A percentile compares a stretch with the other conserved stretches of the same genome.
These are phyloP conservation scores for Lipomyces starkeyi DNA, from an alignment of 805 yeast species.

Conservation along the genomic window DNA sequence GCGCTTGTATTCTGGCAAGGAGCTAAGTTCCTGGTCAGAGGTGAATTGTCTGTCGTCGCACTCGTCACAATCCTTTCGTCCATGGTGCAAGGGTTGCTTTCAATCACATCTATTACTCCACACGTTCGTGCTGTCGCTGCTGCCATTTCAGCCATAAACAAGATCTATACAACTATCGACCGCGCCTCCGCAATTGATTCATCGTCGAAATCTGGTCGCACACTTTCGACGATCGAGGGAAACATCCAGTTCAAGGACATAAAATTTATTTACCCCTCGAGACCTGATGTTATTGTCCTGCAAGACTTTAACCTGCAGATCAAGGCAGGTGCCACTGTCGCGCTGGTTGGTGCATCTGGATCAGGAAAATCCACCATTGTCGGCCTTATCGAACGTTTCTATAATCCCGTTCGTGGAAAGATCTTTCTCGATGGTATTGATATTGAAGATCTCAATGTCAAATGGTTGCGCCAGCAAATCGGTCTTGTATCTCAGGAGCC, in stretches of 20 bases:
- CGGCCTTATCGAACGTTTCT: constrained; percentile 53
- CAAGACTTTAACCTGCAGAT: constrained; percentile 39
- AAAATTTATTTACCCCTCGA: constrained; percentile 44
- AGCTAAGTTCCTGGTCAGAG: constrained; percentile 47
- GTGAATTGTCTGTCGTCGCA: constrained; percentile 45
- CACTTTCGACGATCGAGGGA: constrained; percentile 47
- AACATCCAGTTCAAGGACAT: constrained; percentile 42
- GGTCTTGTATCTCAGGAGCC: constrained; percentile 69
- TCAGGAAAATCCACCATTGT: constrained; percentile 53
- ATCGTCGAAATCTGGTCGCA: constrained; percentile 38
- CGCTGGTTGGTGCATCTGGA: constrained; percentile 88
- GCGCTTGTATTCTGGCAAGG: constrained; percentile 54
- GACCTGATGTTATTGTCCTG: constrained; percentile 44
- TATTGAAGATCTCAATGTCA: constrained; percentile 58
- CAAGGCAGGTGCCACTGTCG: constrained; percentile 86
- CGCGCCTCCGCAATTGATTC: constrained; percentile 50
- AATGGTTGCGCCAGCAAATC: constrained; percentile 56
- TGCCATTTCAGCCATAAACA: constrained; percentile 50
- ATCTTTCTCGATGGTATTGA: constrained; percentile 57
- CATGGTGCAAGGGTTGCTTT: constrained; percentile 47
- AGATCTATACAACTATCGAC: constrained; percentile 51
- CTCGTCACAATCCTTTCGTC: constrained; percentile 45
- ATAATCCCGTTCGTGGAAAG: constrained; percentile 47
- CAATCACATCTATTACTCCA: constrained; percentile 51
- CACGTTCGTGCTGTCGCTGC: constrained; percentile 47